phyloP scores from a whole-genome alignment of 2,329 filamentous ascomycete species.

The Neopestalotiopsis rosae region DNA sequence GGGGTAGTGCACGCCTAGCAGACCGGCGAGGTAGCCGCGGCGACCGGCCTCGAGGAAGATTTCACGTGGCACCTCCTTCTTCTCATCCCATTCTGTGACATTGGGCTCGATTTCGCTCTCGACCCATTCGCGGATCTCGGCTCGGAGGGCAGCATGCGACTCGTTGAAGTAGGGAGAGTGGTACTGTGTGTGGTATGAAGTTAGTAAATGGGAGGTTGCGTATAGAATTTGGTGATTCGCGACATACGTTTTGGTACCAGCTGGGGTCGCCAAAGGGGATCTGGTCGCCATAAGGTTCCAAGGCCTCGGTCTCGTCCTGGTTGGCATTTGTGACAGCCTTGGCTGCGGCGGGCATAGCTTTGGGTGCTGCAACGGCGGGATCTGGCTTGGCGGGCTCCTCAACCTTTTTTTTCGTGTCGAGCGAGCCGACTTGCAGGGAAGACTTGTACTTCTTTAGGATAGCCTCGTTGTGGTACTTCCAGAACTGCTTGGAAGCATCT shows the following conservation, averaged over 20 bases:
- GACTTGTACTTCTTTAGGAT: conserved; percentile 86
- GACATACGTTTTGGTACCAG: conserved; percentile 93
- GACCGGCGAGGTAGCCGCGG: conserved; percentile 89
- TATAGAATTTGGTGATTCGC: neutral
- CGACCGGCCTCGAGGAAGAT: conserved; percentile 97
- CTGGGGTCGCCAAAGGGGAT: conserved; percentile 91
- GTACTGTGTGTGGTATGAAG: conserved; percentile 60
- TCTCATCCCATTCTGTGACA: conserved; percentile 96
- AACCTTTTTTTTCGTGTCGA: conserved; percentile 74
- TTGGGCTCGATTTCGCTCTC: conserved; percentile 87
- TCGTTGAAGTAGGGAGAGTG: conserved; percentile 97
- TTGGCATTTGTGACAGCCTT: conserved; percentile 38
- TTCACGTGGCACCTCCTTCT: conserved; percentile 82
- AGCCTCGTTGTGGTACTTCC: conserved; percentile 82
- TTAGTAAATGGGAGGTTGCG: neutral
- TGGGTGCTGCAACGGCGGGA: conserved; percentile 49
- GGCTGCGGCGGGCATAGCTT: conserved; percentile 40
- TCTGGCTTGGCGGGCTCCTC: conserved; percentile 61
- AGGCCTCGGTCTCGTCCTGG: conserved; percentile 68
- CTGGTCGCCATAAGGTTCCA: conserved; percentile 84
- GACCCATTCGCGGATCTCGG: conserved; percentile 91
- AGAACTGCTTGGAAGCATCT: conserved; percentile 71
- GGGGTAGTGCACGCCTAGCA: conserved; percentile 85
- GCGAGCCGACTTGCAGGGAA: conserved; percentile 81
- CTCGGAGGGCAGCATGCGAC: conserved; percentile 87